Evolutionary conservation across 805 yeast genomes (phyloP).

Genomic region (Candida mattraensis): DNA sequence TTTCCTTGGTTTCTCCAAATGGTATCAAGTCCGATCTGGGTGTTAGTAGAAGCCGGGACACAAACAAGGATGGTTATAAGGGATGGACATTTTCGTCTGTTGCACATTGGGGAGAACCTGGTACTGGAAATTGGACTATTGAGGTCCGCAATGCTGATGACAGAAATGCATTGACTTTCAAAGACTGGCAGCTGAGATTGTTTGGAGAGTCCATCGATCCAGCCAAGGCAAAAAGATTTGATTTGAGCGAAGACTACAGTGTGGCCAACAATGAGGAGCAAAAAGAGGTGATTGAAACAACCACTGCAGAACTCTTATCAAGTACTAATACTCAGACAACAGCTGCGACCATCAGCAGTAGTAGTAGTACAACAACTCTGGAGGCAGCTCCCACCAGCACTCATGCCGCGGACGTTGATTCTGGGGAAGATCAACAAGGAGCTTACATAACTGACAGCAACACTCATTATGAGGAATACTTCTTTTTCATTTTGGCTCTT

Average conservation of each 20-base stretch:
- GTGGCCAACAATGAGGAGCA: constrained; percentile 2
- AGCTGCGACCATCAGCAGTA: background rate
- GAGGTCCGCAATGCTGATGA: constrained; percentile 52
- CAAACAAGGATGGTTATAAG: constrained; percentile 54
- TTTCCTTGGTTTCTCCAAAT: constrained; percentile 68
- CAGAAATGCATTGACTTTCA: constrained; percentile 42
- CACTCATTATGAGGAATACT: constrained; percentile 58
- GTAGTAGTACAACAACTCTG: constrained; percentile 2
- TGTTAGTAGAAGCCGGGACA: constrained; percentile 60
- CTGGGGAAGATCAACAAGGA: constrained; percentile 23
- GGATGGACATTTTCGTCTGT: constrained; percentile 95
- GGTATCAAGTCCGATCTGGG: constrained; percentile 78
- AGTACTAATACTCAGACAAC: background rate
- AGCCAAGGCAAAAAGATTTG: constrained; percentile 56
- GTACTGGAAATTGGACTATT: constrained; percentile 80
- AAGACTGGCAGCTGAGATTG: constrained; percentile 72
- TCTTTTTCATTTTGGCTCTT: constrained; percentile 54
- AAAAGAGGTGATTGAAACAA: background rate
- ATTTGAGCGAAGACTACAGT: constrained; percentile 48
- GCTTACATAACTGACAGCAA: constrained; percentile 20
- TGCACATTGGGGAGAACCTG: constrained; percentile 95
- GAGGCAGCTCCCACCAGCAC: too few relatives aligned
- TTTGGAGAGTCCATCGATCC: constrained; percentile 81
- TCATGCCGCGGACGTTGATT: constrained; percentile 11
- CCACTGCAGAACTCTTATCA: too few relatives aligned